phyloP scores from a whole-genome alignment of 176 grass and related monocot species.

The Rhynchospora breviuscula region DNA sequence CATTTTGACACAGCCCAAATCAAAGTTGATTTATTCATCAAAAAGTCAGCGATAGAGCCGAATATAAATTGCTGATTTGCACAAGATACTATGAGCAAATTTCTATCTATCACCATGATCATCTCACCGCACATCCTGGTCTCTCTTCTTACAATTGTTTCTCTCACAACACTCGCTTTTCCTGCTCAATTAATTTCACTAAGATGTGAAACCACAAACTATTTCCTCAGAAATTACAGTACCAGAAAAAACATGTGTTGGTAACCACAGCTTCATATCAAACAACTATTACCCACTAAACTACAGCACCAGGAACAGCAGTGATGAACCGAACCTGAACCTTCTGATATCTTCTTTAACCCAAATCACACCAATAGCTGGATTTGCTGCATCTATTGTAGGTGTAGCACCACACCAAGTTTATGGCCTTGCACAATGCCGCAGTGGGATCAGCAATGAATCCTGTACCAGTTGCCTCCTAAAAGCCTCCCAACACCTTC shows the following conservation, averaged over 20 bases:
- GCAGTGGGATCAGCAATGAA: slow-evolving; percentile 30
- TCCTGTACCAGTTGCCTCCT: slow-evolving; percentile 31
- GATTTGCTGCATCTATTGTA: neutral
- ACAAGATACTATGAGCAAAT: neutral
- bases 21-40: neutral
- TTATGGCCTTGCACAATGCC: slow-evolving; percentile 41
- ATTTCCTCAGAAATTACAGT: too few species aligned
- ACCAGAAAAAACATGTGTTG: too few species aligned
- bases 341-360: neutral
- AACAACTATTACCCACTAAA: neutral
- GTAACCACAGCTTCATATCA: too few species aligned
- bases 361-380: slow-evolving; percentile 2
- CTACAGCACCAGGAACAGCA: too few species aligned
- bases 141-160: too few species aligned
- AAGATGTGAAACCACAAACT: neutral
- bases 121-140: too few species aligned
- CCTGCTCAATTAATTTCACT: too few species aligned
- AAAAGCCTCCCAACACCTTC: slow-evolving; percentile 4
- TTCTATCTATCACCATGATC: too few species aligned
- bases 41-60: neutral
- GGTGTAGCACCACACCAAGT: slow-evolving; percentile 24
- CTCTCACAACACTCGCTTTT: too few species aligned
- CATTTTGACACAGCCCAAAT: too few species aligned
- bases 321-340: neutral
- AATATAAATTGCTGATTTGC: neutral